Base-by-base conservation (phyloP, 306 rosid species). In the Pyrus betulifolia region DNA sequence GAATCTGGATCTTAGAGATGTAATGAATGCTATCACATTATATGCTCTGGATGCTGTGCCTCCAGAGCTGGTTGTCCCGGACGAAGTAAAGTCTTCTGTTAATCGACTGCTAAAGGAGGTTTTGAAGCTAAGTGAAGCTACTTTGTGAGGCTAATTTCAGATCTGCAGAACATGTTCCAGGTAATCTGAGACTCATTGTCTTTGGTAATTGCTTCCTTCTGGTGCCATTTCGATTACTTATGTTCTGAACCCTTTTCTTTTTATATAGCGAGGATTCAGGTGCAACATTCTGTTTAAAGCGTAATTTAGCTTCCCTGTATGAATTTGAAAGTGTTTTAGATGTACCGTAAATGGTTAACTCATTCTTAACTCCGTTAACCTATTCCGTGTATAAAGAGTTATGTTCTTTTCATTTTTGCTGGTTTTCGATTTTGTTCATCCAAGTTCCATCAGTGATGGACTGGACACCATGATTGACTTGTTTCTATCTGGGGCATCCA, bases 21-120 rank as follows among this genome's bases (percentile, higher is more conserved):
- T 78, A 55, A 72, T 88, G 89, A 84, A 82, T 77, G 86, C 88
- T 51, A 22, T 86, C 71, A 81, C 71, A 30, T 67, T 82, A 35
- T 92, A 94, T 68, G 91, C 88, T 74, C 67, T 86, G 74, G 93
- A 86, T 28, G 44, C 54, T 11, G 84, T 79, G 80, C 82, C 87
- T 54, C 82, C 85, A 17, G 72, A 82, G 74, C 88, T 94, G 67
- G 74, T 55, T 71, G 85, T 94, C 71, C 82, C 93, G 5, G 80
- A 83, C 25, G 85, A 84, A 25, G 33, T 89, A 10, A 89, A 88
- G 71, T 72, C 75, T 35, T 83, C 89, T 0, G 81, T 89, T 28
- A 74, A 82, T 76, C 85, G 83, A 67, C 72, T 92, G 86, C 85
- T 92, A 58, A 83, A 89, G 57, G 93, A 92, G 83, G 71, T 82